A percentile compares a stretch with the other conserved stretches of the same genome.
Evolutionary conservation across 257 asterid species (phyloP).

Genomic region (Cruciata laevipes): DNA sequence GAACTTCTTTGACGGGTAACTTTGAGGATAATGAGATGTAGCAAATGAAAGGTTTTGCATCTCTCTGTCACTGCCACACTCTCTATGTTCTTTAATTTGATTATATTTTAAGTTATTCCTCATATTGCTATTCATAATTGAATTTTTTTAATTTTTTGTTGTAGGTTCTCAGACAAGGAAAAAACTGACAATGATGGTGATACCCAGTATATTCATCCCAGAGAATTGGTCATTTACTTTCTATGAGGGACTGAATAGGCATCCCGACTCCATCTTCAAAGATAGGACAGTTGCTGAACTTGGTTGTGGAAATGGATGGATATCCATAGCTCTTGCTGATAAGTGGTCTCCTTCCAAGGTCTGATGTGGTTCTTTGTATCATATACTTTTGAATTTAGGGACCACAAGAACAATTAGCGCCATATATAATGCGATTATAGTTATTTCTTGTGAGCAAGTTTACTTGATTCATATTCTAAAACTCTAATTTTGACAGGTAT

Average conservation of each 20-base stretch:
- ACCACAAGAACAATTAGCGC: background rate
- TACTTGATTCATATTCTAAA: conserved; percentile 18
- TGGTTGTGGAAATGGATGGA: conserved; percentile 99
- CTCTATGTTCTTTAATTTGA: background rate
- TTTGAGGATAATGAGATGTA: background rate
- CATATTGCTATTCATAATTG: conserved; percentile 9
- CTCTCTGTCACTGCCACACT: background rate
- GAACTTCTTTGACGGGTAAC: background rate
- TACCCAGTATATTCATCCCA: conserved; percentile 94
- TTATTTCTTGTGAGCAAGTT: background rate
- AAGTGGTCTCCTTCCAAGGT: conserved; percentile 93
- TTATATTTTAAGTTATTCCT: background rate
- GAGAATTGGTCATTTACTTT: conserved; percentile 99
- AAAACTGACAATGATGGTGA: conserved; percentile 86
- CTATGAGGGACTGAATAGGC: conserved; percentile 93
- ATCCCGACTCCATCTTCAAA: conserved; percentile 85
- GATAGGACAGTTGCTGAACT: conserved; percentile 91
- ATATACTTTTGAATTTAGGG: background rate
- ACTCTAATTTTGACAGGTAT: conserved; percentile 54
- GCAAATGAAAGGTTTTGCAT: background rate
- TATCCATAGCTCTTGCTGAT: conserved; percentile 95
- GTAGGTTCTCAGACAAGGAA: conserved; percentile 68
- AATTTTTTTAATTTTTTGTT: conserved; percentile 11
- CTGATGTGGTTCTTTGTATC: conserved; percentile 15
- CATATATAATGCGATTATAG: background rate